These are phyloP conservation scores for Themeda triandra DNA, from an alignment of 176 grass and related monocot species.

Conservation along the genomic window DNA sequence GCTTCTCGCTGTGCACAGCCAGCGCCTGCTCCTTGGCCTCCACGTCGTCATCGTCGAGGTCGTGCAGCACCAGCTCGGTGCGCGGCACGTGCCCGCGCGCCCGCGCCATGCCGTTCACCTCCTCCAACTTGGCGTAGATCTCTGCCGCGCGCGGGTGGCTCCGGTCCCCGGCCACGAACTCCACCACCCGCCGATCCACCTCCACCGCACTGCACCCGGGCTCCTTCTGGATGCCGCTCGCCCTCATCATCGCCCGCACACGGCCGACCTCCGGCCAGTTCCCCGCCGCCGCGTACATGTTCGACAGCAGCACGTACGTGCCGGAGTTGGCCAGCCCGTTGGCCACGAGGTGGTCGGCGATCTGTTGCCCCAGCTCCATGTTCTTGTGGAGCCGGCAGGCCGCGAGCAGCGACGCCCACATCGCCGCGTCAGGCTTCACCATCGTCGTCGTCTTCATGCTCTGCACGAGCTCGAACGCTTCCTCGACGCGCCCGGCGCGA, in stretches of 20 bases:
- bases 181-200: conserved; percentile 53
- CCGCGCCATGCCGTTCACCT: conserved; percentile 59
- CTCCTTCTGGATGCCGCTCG: conserved; percentile 66
- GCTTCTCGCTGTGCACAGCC: conserved; percentile 84
- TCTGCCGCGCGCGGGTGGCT: conserved; percentile 57
- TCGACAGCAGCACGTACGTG: conserved; percentile 71
- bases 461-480: conserved; percentile 69
- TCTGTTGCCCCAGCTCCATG: conserved; percentile 57
- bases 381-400: conserved; percentile 81
- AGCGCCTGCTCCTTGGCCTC: conserved; percentile 55
- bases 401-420: conserved; percentile 73
- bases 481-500: conserved; percentile 59
- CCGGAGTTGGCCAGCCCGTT: conserved; percentile 70
- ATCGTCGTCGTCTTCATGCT: conserved; percentile 47
- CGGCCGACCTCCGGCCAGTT: conserved; percentile 59
- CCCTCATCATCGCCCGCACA: conserved; percentile 78
- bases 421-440: conserved; percentile 38
- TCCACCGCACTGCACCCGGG: conserved; percentile 82
- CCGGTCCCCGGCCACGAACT: conserved; percentile 81
- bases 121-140: conserved; percentile 75
- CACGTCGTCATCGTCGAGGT: conserved; percentile 47
- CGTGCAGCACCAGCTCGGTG: conserved; percentile 71
- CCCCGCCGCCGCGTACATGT: conserved; percentile 77
- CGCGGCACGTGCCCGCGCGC: conserved; percentile 66
- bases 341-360: conserved; percentile 64